Base-by-base conservation (phyloP, 306 rosid species). In the Hippophae rhamnoides region DNA sequence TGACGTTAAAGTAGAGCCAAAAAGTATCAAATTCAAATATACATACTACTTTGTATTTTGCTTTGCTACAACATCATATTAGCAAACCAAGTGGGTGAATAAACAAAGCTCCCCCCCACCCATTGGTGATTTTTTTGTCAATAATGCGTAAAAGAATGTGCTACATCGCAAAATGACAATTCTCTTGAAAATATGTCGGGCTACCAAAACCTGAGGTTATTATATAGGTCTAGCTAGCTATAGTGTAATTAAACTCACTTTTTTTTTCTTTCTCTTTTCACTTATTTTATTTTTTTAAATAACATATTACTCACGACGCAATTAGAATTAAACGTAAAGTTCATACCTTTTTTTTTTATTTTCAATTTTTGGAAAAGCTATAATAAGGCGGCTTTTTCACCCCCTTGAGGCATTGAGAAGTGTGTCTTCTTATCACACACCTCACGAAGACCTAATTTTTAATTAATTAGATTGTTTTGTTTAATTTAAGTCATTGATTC, bases 321-420 rank as follows among this genome's bases (percentile, higher is more conserved):
- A 18, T 18, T 18, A 18, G 23, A 18, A 18, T 18, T 18, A 18
- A 18, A 18, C 23, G 23, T 18, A 18, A 18, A 18, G 23, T 18
- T 18, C 23, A 18, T 18, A 18, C 23, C 23, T 18, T 18, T 18
- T 18, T 18, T 18, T 18, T 18, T 18, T 18, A 18, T 18, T 18
- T 18, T 18, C 23, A 18, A 18, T 18, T 18, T 18, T 18, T 18
- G 23, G 23, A 18, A 18, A 18, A 18, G 23, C 23, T 18, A 18
- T 0, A 18, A 18, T 0, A 18, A 18, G 23, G 23, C 23, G 47
- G 57, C 8, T 25, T 54, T 45, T 25, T 23, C 41, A 13, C 12
- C 68, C 68, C 10, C 55, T 49, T 56, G 62, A 38, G 54, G 7
- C 50, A 48, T 10, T 59, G 47, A 62, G 18, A 73, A 74, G 68